Base-by-base conservation (phyloP, 108 stramenopile species). In the Skeletonema menzelii region DNA sequence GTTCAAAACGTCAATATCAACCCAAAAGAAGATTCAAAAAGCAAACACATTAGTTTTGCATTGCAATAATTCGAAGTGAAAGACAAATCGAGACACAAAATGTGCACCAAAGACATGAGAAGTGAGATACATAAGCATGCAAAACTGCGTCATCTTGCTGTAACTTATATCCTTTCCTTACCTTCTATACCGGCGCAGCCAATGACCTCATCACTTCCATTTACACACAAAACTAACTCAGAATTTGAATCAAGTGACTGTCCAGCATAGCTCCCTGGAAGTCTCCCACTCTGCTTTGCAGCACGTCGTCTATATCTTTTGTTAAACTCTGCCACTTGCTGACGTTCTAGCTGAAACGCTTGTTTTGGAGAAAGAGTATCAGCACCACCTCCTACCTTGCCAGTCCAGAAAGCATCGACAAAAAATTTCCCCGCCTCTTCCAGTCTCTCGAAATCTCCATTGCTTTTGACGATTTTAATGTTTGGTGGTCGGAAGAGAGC, bases 151-250 rank as follows among this genome's bases (percentile, higher is more conserved):
- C 40, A n/a, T 42, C 40, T 4, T 3, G 38, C 2, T n/a, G 15
- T 42, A 42, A 4, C 15, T 15, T 42, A n/a, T 11, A n/a, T 55
- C 80, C 79, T 44, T 34, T 22, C 14, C 65, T 73, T 69, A 46
- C 86, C 83, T 79, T 94, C 90, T 59, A 91, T 76, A 22, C 91
- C 93, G 27, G 87, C 91, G 40, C 87, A 90, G 13, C 88, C 90
- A 14, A 88, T 73, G n/a, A 86, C 56, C 32, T 75, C 78, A 8
- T 72, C 84, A 7, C 44, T 56, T 10, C 69, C 56, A 56, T 66
- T 75, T 22, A 62, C 63, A 40, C 73, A 72, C 22, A 74, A 22
- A 10, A 69, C 42, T 61, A 78, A 67, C 82, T 76, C 80, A 10
- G 68, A 59, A 30, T 60, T 65, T 34, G 62, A 47, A 55, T 81